Conservation (phyloP, 2,329 filamentous ascomycete genomes). For the Phaeomoniella chlamydospora region DNA sequence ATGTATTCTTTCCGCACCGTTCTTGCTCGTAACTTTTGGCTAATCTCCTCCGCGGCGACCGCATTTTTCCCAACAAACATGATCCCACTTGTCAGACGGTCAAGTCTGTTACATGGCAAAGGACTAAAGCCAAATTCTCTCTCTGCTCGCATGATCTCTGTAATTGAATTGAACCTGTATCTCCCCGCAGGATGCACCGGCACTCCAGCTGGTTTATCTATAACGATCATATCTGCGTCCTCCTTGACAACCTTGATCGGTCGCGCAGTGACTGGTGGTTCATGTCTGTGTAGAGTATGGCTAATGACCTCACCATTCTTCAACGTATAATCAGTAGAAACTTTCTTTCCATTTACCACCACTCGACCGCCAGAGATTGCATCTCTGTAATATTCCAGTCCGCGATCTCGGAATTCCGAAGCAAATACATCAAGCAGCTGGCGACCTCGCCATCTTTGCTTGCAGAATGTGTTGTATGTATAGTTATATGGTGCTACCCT, state of each 20-base stretch:
- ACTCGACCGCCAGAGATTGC: slow-evolving; percentile 73
- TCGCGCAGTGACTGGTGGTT: slow-evolving; percentile 76
- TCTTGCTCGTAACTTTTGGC: slow-evolving; percentile 59
- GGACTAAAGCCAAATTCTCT: slow-evolving; percentile 43
- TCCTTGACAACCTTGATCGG: slow-evolving; percentile 77
- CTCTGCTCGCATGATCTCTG: slow-evolving; percentile 84
- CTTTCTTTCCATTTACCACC: slow-evolving; percentile 58
- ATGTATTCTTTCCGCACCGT: slow-evolving; percentile 93
- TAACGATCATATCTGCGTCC: slow-evolving; percentile 84
- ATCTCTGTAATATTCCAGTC: slow-evolving; percentile 66
- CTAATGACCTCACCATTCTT: slow-evolving; percentile 85
- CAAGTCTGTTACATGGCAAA: slow-evolving; percentile 77
- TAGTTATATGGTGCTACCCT: slow-evolving; percentile 77
- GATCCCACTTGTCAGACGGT: slow-evolving; percentile 84
- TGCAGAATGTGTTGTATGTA: slow-evolving; percentile 91
- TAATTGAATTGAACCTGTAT: slow-evolving; percentile 88
- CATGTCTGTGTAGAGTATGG: slow-evolving; percentile 88
- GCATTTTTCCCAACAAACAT: slow-evolving; percentile 94
- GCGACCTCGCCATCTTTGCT: slow-evolving; percentile 79
- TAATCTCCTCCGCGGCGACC: slow-evolving; percentile 63
- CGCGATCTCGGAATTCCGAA: slow-evolving; percentile 81
- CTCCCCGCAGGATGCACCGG: slow-evolving; percentile 90
- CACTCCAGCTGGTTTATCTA: slow-evolving; percentile 90
- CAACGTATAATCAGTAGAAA: slow-evolving; percentile 52
- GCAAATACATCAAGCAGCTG: slow-evolving; percentile 75